Evolutionary conservation across 306 rosid species (phyloP).

Genomic region (apple (Malus domestica)): ASM211411v1 NC_041795.1:6982501-6983000

Average conservation of each 20-base stretch:
- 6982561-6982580: neutral
- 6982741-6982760: neutral
- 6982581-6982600: neutral
- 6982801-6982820: neutral
- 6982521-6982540: neutral
- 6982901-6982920: neutral
- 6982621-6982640: neutral
- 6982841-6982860: neutral
- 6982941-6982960: constrained; percentile 92
- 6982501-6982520: neutral
- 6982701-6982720: neutral
- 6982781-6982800: neutral
- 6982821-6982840: neutral
- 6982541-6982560: neutral
- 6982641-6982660: neutral
- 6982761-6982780: neutral
- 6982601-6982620: neutral
- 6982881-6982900: neutral
- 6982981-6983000: constrained; percentile 79
- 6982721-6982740: neutral
- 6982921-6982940: constrained; percentile 60
- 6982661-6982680: neutral
- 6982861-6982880: neutral
- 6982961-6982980: constrained; percentile 98
- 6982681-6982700: neutral